Percentiles rank a stretch among this genome's conserved stretches.
phyloP scores from a whole-genome alignment of 768 basidiomycete species.

The Trichaptum fuscoviolaceum region DNA sequence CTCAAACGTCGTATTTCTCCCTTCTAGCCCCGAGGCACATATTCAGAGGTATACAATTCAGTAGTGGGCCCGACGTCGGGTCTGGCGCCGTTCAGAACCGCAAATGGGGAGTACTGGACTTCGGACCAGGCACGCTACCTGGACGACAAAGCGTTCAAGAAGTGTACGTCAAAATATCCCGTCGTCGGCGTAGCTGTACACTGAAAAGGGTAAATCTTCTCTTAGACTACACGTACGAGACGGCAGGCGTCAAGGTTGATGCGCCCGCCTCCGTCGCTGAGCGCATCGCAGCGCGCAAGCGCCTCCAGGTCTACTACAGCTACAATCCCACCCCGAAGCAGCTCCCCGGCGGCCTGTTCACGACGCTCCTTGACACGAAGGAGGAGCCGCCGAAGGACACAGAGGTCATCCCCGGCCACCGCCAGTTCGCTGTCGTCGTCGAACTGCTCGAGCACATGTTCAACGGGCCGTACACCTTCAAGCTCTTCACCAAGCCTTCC shows the following conservation, averaged over 20 bases:
- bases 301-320: constrained; percentile 20
- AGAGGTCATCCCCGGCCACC: constrained; percentile 18
- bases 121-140: constrained; percentile 22
- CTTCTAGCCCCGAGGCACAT: constrained; percentile 20
- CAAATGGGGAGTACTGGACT: constrained; percentile 22
- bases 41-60: constrained; percentile 19
- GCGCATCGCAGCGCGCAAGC: constrained; percentile 18
- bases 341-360: background rate
- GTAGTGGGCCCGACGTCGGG: constrained; percentile 16
- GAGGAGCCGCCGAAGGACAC: constrained; percentile 14
- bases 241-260: constrained; percentile 24
- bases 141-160: constrained; percentile 16
- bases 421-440: constrained; percentile 22
- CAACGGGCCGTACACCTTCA: constrained; percentile 20
- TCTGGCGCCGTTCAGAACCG: constrained; percentile 21
- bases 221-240: constrained; percentile 25
- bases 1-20: background rate
- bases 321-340: constrained; percentile 17
- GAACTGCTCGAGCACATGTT: constrained; percentile 22
- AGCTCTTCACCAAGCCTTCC: constrained; percentile 15
- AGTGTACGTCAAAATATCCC: constrained; percentile 4
- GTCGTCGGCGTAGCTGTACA: too few relatives aligned
- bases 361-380: background rate
- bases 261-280: constrained; percentile 12
- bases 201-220: background rate